These are phyloP conservation scores for Saposhnikovia divaricata DNA, from an alignment of 129 eudicot genomes.

Conservation along the genomic window DNA sequence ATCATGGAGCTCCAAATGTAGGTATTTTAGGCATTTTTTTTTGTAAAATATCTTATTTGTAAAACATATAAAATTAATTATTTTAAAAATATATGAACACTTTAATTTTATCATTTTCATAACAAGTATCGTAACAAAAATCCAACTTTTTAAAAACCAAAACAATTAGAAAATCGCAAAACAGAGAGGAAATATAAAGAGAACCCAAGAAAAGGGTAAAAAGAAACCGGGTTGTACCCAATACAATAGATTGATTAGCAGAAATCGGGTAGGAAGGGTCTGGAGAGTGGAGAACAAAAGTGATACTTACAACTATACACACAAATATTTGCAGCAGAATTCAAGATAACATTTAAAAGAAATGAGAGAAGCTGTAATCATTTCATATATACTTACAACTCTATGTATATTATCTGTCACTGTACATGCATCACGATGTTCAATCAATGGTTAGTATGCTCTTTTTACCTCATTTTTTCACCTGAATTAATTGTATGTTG, in stretches of 20 bases:
- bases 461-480: neutral
- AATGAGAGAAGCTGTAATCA: slow-evolving; percentile 9
- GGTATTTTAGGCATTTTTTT: no score
- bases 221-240: neutral
- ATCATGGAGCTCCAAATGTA: no score
- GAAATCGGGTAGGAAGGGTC: neutral
- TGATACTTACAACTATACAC: neutral
- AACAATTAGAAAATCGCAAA: no score
- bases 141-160: no score
- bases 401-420: slow-evolving; percentile 13
- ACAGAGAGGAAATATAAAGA: no score
- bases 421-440: slow-evolving; percentile 29
- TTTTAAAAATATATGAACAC: no score
- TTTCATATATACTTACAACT: neutral
- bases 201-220: neutral
- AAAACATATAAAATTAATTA: no score
- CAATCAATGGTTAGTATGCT: slow-evolving; percentile 28
- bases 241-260: neutral
- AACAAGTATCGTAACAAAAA: no score
- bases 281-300: neutral
- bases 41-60: no score
- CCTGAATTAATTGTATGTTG: neutral
- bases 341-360: neutral
- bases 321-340: neutral
- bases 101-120: no score